Percentiles rank a stretch among this genome's conserved stretches.
phyloP scores from a whole-genome alignment of 2,329 filamentous ascomycete species.

The Sporothrix schenckii region DNA sequence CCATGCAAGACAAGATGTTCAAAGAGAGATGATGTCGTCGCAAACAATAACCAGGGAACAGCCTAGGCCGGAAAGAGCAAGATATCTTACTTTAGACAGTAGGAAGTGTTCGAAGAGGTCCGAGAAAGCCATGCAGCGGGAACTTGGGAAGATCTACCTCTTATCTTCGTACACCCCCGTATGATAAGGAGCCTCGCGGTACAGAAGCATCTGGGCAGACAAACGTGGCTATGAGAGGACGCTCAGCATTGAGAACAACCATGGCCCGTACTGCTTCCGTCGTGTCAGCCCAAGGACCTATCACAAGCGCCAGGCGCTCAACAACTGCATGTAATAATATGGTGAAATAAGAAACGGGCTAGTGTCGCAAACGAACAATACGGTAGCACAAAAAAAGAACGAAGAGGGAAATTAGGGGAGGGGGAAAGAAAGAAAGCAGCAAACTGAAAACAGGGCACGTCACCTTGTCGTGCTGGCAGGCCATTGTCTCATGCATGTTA shows the following conservation, averaged over 20 bases:
- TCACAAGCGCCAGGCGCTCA: constrained; percentile 1
- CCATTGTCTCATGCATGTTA: neutral
- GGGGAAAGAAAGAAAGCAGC: neutral
- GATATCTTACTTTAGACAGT: neutral
- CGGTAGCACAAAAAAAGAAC: neutral
- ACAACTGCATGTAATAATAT: neutral
- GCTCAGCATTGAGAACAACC: neutral
- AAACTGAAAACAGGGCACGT: neutral
- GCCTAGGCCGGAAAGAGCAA: neutral
- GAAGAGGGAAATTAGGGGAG: neutral
- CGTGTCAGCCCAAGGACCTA: neutral
- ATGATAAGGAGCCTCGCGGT: neutral
- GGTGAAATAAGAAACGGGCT: neutral
- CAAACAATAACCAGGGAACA: constrained; percentile 15
- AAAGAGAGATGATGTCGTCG: neutral
- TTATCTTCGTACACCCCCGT: neutral
- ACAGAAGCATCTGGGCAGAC: neutral
- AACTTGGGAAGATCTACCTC: too few species aligned
- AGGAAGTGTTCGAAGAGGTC: neutral
- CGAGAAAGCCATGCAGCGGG: neutral
- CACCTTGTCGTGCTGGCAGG: neutral
- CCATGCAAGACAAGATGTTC: neutral
- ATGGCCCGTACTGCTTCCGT: neutral
- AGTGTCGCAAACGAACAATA: neutral
- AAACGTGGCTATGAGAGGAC: neutral